A percentile compares a stretch with the other conserved stretches of the same genome.
phyloP scores from a whole-genome alignment of 1,284 basidiomycete species.

The Vanrija humicola region DNA sequence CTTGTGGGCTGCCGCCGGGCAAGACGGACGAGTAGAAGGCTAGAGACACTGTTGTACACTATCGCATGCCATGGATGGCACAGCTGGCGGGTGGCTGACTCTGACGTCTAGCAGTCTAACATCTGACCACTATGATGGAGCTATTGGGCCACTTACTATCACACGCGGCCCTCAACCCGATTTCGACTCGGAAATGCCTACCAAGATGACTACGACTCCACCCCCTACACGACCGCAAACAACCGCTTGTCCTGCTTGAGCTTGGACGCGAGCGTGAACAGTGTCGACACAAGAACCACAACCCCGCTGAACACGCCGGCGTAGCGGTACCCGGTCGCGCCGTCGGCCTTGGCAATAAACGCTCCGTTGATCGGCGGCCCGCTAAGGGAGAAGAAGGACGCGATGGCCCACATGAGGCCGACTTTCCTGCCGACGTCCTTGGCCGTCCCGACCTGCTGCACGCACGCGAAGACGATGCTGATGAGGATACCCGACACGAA shows the following conservation, averaged over 20 bases:
- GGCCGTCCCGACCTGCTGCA: constrained; percentile 16
- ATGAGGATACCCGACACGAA: constrained; percentile 30
- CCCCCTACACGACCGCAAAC: too few relatives aligned
- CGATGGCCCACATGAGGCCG: constrained; percentile 24
- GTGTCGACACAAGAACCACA: background rate
- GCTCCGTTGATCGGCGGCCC: constrained; percentile 44
- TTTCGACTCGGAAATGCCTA: too few relatives aligned
- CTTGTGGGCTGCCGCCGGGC: constrained; percentile 91
- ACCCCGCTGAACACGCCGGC: constrained; percentile 2
- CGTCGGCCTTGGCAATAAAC: constrained; percentile 22
- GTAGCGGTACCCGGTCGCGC: background rate
- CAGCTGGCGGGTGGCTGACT: too few relatives aligned
- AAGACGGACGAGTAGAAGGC: constrained; percentile 71
- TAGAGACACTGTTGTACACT: constrained; percentile 14
- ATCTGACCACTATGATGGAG: too few relatives aligned
- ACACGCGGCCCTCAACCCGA: too few relatives aligned
- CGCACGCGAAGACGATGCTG: constrained; percentile 24
- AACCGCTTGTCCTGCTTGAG: background rate
- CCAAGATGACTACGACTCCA: too few relatives aligned
- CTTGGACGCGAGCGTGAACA: background rate
- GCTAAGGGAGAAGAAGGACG: constrained; percentile 30
- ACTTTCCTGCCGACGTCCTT: constrained; percentile 28
- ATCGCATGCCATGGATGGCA: background rate
- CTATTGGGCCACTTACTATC: too few relatives aligned
- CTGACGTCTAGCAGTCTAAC: too few relatives aligned